These are phyloP conservation scores for Chalara sp. DNA, from an alignment of 2,329 filamentous ascomycete species.

Conservation along the genomic window DNA sequence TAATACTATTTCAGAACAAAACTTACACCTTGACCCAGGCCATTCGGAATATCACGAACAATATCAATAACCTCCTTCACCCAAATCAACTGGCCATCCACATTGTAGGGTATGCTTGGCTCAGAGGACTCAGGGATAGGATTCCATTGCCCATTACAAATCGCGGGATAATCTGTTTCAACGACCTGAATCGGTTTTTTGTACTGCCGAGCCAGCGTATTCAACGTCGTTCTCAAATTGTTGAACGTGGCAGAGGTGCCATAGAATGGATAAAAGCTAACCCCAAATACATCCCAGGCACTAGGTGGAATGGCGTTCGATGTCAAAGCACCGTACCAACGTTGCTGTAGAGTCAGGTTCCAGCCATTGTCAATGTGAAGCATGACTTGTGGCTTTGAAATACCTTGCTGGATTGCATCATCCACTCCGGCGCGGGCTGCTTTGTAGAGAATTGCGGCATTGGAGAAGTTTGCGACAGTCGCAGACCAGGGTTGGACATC, in stretches of 20 bases:
- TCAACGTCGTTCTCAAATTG: conserved; percentile 46
- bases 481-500: conserved; percentile 27
- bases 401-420: conserved; percentile 43
- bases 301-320: conserved; percentile 44
- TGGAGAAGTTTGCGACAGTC: conserved; percentile 39
- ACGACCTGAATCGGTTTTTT: conserved; percentile 61
- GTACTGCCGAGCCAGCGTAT: conserved; percentile 52
- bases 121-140: conserved; percentile 24
- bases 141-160: conserved; percentile 49
- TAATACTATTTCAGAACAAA: too few relatives aligned
- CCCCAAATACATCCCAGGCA: conserved; percentile 65
- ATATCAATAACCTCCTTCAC: conserved; percentile 50
- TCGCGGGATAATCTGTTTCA: conserved; percentile 64
- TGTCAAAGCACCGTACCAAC: conserved; percentile 55
- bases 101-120: conserved; percentile 51
- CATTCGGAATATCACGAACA: conserved; percentile 45
- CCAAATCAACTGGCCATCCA: conserved; percentile 55
- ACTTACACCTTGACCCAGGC: conserved; percentile 36
- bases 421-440: conserved; percentile 53
- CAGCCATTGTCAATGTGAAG: conserved; percentile 70
- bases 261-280: conserved; percentile 70
- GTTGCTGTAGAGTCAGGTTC: conserved; percentile 56
- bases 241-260: conserved; percentile 50
- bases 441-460: conserved; percentile 56
- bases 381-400: conserved; percentile 57